Percentiles rank a stretch among this genome's conserved stretches.
These are phyloP conservation scores for Orobanche coerulescens DNA, from an alignment of 257 asterid genomes.

Conservation along the genomic window DNA sequence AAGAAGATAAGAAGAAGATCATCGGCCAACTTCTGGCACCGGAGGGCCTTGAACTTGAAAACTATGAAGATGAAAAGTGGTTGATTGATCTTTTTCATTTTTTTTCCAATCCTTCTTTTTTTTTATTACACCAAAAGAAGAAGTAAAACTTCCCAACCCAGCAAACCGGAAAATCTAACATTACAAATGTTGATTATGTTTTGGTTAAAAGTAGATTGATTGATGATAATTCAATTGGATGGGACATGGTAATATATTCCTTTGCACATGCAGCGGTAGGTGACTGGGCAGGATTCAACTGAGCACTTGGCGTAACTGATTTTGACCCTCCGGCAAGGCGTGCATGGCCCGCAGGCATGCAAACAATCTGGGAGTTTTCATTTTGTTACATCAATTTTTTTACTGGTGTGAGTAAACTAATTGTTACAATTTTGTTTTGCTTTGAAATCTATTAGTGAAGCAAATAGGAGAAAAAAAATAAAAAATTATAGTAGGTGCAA, in stretches of 20 bases:
- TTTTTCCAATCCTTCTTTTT: too few species aligned
- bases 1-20: slow-evolving; percentile 60
- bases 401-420: too few species aligned
- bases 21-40: slow-evolving; percentile 78
- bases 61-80: slow-evolving; percentile 49
- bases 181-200: neutral
- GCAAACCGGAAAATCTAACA: neutral
- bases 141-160: neutral
- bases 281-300: slow-evolving; percentile 85
- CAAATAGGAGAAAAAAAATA: too few species aligned
- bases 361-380: slow-evolving; percentile 86
- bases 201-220: neutral
- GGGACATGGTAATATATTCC: slow-evolving; percentile 93
- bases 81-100: too few species aligned
- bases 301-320: slow-evolving; percentile 71
- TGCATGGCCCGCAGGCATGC: slow-evolving; percentile 86
- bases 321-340: slow-evolving; percentile 82
- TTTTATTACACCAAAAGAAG: neutral
- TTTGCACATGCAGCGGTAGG: slow-evolving; percentile 86
- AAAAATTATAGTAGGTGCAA: too few species aligned
- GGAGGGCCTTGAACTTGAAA: slow-evolving; percentile 90
- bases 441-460: too few species aligned
- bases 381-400: too few species aligned
- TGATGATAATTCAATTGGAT: slow-evolving; percentile 40
- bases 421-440: too few species aligned